Base-by-base conservation (phyloP, 441 rosid genomes). In the Gossypium davidsonii region DNA sequence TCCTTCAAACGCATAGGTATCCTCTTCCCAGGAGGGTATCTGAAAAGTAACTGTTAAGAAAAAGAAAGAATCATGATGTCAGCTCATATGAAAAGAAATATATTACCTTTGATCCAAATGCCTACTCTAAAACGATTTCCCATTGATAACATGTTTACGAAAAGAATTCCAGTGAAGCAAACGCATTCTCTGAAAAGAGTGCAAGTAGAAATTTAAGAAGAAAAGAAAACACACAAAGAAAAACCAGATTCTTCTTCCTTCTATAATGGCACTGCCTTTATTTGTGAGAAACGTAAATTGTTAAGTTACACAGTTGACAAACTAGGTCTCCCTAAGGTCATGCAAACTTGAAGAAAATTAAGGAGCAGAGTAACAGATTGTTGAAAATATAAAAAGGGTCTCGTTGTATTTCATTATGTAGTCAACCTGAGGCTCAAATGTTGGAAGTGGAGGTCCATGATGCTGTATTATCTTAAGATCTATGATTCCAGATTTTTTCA, bases 11-110 rank as follows among this genome's bases (percentile, higher is more conserved):
- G 96, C 89, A 91, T 81, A 52, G 87, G 83, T 77, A 92, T 81
- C 82, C 80, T 89, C 85, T 90, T 91, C 80, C 97, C 96, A 64
- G 90, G 99, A 77, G 99, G 99, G 74, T 92, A 93, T 78, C 83
- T 88, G 76, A 92, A 95, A 65, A 95, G 92, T 73, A 93, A 72
- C 98, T 95, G 89, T 39, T 71, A 53, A 25, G 25, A 55, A 46
- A 52, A 76, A 21, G 18, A 73, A 20, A 61, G 17, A 31, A 23
- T 48, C 14, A 18, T 26, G 64, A 63, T 49, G 37, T 20, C 68
- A 48, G 52, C 26, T 28, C 9, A 34, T 18, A 58, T 9, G 48
- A 42, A 53, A 25, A 15, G 42, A 59, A 69, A 12, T 28, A 25
- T 4, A 23, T 14, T 63, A 73, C n/a, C 25, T 12, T 2, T 34